These are phyloP conservation scores for Nakaseomyces delphensis DNA, from an alignment of 1,139 yeast genomes.

Conservation along the genomic window DNA sequence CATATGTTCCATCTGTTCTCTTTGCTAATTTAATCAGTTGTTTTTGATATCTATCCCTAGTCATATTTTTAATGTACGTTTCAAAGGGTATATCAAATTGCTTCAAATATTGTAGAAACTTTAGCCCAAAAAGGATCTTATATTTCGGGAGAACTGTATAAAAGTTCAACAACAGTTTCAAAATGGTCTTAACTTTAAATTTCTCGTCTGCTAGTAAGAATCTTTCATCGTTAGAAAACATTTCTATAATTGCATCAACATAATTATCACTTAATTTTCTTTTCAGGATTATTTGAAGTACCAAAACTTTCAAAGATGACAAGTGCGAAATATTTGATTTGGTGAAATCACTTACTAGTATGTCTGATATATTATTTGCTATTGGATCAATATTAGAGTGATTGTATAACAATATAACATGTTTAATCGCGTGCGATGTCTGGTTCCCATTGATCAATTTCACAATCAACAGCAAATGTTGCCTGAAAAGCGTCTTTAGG, in stretches of 20 bases:
- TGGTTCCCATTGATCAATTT: constrained; percentile 16
- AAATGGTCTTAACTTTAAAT: constrained; percentile 18
- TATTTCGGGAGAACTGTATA: constrained; percentile 18
- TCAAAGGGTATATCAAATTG: constrained; percentile 20
- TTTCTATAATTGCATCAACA: constrained; percentile 13
- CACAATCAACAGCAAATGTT: constrained; percentile 23
- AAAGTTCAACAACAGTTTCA: constrained; percentile 26
- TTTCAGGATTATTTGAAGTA: constrained; percentile 25
- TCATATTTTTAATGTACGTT: constrained; percentile 24
- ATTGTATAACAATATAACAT: constrained; percentile 21
- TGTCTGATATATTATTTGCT: constrained; percentile 14
- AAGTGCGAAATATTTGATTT: constrained; percentile 20
- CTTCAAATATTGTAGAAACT: constrained; percentile 26
- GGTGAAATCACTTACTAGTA: constrained; percentile 24
- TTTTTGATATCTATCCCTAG: constrained; percentile 14
- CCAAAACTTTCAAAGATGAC: constrained; percentile 24
- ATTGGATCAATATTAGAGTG: constrained; percentile 17
- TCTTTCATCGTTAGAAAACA: constrained; percentile 25
- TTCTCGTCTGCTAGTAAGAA: constrained; percentile 17
- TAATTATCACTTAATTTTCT: constrained; percentile 13
- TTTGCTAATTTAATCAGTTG: constrained; percentile 13
- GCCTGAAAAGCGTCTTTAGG: constrained; percentile 16
- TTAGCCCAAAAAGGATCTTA: constrained; percentile 26
- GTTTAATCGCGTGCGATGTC: constrained; percentile 12
- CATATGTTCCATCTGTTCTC: neutral